A percentile compares a stretch with the other conserved stretches of the same genome.
These are phyloP conservation scores for Boletus speciosus DNA, from an alignment of 768 basidiomycete genomes.

Conservation along the genomic window DNA sequence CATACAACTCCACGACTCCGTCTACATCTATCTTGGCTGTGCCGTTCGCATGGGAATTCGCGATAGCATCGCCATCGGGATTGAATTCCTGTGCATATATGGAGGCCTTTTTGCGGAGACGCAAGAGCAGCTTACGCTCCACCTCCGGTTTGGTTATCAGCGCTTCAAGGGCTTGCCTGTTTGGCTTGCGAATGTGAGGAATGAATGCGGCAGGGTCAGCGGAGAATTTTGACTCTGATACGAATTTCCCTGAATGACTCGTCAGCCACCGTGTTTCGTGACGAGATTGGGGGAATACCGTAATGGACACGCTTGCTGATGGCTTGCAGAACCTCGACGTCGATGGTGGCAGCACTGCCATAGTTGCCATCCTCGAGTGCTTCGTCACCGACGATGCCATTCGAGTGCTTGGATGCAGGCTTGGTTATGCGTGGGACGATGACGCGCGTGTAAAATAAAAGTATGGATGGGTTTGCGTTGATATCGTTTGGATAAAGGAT, in stretches of 20 bases:
- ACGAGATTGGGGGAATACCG: slow-evolving; percentile 49
- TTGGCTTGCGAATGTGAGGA: slow-evolving; percentile 81
- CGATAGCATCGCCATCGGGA: slow-evolving; percentile 54
- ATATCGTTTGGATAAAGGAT: slow-evolving; percentile 77
- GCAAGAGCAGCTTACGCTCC: slow-evolving; percentile 75
- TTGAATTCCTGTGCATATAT: slow-evolving; percentile 83
- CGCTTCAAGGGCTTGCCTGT: slow-evolving; percentile 72
- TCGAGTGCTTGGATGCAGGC: slow-evolving; percentile 60
- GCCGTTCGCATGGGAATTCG: slow-evolving; percentile 30
- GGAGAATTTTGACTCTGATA: slow-evolving; percentile 96
- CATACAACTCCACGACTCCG: slow-evolving; percentile 89
- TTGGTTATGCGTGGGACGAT: slow-evolving; percentile 90
- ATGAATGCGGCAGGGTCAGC: slow-evolving; percentile 83
- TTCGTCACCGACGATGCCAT: slow-evolving; percentile 61
- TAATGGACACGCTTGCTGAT: slow-evolving; percentile 98
- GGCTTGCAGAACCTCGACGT: slow-evolving; percentile 96
- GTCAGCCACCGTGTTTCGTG: slow-evolving; percentile 3
- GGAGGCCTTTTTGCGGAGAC: slow-evolving; percentile 81
- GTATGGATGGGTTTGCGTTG: slow-evolving; percentile 85
- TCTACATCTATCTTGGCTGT: slow-evolving; percentile 84
- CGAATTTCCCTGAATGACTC: slow-evolving; percentile 80
- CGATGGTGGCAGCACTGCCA: slow-evolving; percentile 90
- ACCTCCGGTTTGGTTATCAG: slow-evolving; percentile 98
- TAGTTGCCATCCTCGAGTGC: slow-evolving; percentile 94
- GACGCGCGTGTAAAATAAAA: slow-evolving; percentile 80